Conservation (phyloP, 2,329 filamentous ascomycete genomes). For the Talaromyces sp. region DNA sequence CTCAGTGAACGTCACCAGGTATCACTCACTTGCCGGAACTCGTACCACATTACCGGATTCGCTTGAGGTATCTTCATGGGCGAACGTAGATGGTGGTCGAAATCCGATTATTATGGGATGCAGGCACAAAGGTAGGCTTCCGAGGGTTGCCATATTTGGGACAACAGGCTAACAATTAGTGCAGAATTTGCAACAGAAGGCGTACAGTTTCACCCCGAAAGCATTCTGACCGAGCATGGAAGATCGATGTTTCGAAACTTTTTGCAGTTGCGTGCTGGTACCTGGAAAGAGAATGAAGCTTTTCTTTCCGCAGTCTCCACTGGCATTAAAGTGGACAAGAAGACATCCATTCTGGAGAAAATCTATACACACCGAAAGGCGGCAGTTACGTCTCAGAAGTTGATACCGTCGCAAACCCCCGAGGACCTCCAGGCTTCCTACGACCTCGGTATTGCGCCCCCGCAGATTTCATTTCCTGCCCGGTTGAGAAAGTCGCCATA, state of each 20-base stretch:
- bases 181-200: constrained; percentile 62
- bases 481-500: constrained; percentile 77
- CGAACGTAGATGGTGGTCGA: constrained; percentile 55
- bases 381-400: constrained; percentile 73
- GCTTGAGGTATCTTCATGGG: constrained; percentile 88
- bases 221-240: constrained; percentile 86
- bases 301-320: constrained; percentile 17
- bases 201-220: constrained; percentile 97
- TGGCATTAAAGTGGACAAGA: constrained; percentile 48
- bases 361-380: constrained; percentile 80
- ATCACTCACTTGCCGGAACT: constrained; percentile 92
- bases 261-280: constrained; percentile 77
- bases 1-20: constrained; percentile 81
- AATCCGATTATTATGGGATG: constrained; percentile 95
- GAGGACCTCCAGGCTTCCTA: constrained; percentile 83
- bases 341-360: constrained; percentile 79
- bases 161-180: constrained; percentile 53
- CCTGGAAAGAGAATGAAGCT: constrained; percentile 74
- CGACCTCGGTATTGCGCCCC: constrained; percentile 75
- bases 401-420: constrained; percentile 76
- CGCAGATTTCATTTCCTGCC: constrained; percentile 72
- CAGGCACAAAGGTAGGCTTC: constrained; percentile 62
- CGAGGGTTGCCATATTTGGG: neutral
- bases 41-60: constrained; percentile 78
- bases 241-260: constrained; percentile 91